phyloP scores from a whole-genome alignment of 306 rosid species.

The peach (Prunus persica) region Prunus_persica_NCBIv2 NC_034009.1:11192001-11192500 shows the following conservation, averaged over 20 bases:
- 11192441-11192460: too few relatives aligned
- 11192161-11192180: too few relatives aligned
- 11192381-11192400: too few relatives aligned
- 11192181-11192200: background rate
- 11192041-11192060: background rate
- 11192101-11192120: background rate
- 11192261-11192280: background rate
- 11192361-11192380: background rate
- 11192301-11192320: background rate
- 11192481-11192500: too few relatives aligned
- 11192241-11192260: background rate
- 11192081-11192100: background rate
- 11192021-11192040: conserved; percentile 16
- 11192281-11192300: too few relatives aligned
- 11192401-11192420: background rate
- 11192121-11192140: conserved; percentile 10
- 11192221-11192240: background rate
- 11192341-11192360: background rate
- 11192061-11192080: background rate
- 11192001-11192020: background rate
- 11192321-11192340: background rate
- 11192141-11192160: background rate
- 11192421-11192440: background rate
- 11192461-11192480: too few relatives aligned
- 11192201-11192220: too few relatives aligned